These are phyloP conservation scores for Cladophialophora immunda DNA, from an alignment of 2,329 filamentous ascomycete species.

Conservation along the genomic window DNA sequence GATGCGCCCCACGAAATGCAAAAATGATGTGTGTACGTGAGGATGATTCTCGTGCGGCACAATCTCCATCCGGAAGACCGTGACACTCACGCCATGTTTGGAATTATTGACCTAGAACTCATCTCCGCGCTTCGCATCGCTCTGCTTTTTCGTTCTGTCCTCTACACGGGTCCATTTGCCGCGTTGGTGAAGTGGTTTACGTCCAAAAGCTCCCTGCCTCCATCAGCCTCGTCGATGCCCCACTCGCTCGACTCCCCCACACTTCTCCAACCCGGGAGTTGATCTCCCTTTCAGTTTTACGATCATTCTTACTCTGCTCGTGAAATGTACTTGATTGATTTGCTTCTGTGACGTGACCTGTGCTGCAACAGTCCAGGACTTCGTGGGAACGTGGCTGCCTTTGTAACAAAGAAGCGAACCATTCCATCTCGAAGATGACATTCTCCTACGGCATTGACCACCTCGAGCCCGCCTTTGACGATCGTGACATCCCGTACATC, in stretches of 20 bases:
- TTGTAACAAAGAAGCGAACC: not conserved
- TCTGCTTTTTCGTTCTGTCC: not conserved
- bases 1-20: not conserved
- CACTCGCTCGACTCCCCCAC: not conserved
- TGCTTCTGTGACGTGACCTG: not conserved
- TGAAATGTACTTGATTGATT: no score
- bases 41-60: not conserved
- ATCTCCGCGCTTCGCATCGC: not conserved
- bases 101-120: not conserved
- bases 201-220: not conserved
- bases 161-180: not conserved
- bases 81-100: not conserved
- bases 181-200: not conserved
- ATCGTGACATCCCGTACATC: constrained; percentile 50
- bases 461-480: constrained; percentile 48
- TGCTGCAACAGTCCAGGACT: not conserved
- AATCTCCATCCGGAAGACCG: not conserved
- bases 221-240: not conserved
- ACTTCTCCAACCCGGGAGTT: not conserved
- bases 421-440: constrained; percentile 12
- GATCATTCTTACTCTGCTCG: not conserved
- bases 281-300: not conserved
- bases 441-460: constrained; percentile 43
- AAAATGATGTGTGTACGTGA: not conserved
- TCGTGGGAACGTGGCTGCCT: not conserved